phyloP scores from a whole-genome alignment of 108 stramenopile genomes.

The Nannochloropsis granulata region DNA sequence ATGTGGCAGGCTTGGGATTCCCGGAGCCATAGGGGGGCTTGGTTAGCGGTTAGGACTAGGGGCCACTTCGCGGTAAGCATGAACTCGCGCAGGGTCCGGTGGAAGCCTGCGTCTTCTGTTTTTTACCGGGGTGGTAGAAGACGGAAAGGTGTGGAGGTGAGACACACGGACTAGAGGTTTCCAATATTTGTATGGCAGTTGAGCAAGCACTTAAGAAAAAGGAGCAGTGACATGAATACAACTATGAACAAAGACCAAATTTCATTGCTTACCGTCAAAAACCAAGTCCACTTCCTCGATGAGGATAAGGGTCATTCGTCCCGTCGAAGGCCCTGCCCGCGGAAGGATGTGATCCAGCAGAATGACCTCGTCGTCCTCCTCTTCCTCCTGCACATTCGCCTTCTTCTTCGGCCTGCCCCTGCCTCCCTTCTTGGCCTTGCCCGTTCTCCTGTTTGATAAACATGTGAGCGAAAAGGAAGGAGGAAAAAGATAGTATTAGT shows the following conservation, averaged over 20 bases:
- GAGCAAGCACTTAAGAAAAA: too few relatives aligned
- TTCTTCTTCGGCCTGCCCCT: neutral
- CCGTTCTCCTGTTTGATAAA: neutral
- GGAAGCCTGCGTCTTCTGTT: slow-evolving; percentile 14
- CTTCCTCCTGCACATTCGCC: neutral
- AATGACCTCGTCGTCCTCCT: neutral
- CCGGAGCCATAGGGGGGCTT: neutral
- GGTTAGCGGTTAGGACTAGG: slow-evolving; percentile 12
- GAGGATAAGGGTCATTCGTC: neutral
- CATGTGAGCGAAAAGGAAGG: neutral
- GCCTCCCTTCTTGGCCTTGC: neutral
- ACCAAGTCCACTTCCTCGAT: slow-evolving; percentile 17
- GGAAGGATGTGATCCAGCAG: neutral
- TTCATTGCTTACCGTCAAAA: slow-evolving; percentile 8
- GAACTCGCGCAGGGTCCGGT: slow-evolving; percentile 8
- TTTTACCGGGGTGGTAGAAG: neutral
- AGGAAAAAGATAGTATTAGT: too few relatives aligned
- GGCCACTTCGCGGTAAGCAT: slow-evolving; percentile 16
- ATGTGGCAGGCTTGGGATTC: neutral
- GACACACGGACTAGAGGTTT: too few relatives aligned
- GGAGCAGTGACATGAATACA: too few relatives aligned
- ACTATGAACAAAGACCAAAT: neutral
- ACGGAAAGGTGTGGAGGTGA: too few relatives aligned
- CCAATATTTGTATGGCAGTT: too few relatives aligned
- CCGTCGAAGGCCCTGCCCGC: neutral